phyloP scores from a whole-genome alignment of 768 basidiomycete genomes.

The Calocybe indica region DNA sequence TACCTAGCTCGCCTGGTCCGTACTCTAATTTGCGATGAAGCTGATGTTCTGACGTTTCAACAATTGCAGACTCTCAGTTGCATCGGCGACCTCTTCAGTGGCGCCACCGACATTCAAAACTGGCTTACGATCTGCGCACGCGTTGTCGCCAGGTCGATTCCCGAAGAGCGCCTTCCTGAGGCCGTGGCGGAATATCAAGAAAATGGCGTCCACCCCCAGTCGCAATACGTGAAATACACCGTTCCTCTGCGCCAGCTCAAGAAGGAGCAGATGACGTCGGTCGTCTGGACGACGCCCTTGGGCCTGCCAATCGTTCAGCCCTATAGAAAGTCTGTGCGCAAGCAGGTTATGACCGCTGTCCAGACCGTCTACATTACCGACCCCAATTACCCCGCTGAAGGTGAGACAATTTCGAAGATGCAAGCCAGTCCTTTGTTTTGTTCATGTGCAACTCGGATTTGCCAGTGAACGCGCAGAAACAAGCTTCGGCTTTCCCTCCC shows the following conservation, averaged over 20 bases:
- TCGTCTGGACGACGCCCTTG: constrained; percentile 96
- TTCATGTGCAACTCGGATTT: constrained; percentile 3
- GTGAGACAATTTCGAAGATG: constrained; percentile 22
- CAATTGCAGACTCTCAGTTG: constrained; percentile 53
- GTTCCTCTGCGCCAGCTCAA: constrained; percentile 37
- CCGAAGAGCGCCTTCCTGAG: constrained; percentile 55
- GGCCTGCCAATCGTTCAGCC: constrained; percentile 95
- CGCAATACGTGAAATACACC: constrained; percentile 2
- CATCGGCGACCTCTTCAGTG: constrained; percentile 91
- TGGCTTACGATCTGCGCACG: constrained; percentile 86
- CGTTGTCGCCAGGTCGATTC: constrained; percentile 83
- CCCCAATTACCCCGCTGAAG: constrained; percentile 68
- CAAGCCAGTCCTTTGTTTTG: neutral
- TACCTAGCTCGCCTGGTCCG: constrained; percentile 77
- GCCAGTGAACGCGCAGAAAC: constrained; percentile 74
- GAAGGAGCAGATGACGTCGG: constrained; percentile 91
- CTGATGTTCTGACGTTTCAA: neutral
- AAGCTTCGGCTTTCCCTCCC: constrained; percentile 96
- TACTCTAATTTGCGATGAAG: neutral
- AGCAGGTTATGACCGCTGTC: constrained; percentile 77
- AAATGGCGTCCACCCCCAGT: too few relatives aligned
- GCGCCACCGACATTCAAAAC: constrained; percentile 84
- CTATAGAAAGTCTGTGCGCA: constrained; percentile 78
- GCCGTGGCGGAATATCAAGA: constrained; percentile 21
- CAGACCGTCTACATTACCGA: constrained; percentile 91